Percentiles rank a stretch among this genome's conserved stretches.
Conservation (phyloP, 768 basidiomycete species). For the Suillus sp. region DNA sequence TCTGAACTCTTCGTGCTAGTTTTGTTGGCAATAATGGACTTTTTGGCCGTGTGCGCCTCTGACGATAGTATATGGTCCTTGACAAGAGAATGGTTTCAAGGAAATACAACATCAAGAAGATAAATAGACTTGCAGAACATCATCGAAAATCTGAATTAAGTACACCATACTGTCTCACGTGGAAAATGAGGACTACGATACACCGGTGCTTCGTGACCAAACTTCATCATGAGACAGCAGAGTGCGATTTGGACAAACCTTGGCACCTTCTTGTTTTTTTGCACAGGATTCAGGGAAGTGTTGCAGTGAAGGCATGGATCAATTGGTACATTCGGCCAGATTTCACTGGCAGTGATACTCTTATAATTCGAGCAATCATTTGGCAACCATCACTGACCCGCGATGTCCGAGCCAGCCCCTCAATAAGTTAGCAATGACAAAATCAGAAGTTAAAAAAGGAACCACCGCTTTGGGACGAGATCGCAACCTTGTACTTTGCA, state of each 20-base stretch:
- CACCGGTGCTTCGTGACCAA: conserved; percentile 81
- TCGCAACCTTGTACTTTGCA: conserved; percentile 74
- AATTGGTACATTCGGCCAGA: conserved; percentile 6
- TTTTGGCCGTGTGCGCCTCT: conserved; percentile 23
- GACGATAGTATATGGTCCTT: conserved; percentile 31
- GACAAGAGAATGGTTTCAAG: not conserved
- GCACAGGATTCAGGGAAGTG: conserved; percentile 33
- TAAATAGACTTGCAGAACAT: conserved; percentile 59
- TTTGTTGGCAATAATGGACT: conserved; percentile 19
- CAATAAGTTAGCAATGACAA: not conserved
- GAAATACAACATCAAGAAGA: not conserved
- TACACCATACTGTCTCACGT: not conserved
- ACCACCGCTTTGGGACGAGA: not conserved
- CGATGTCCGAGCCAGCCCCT: not conserved
- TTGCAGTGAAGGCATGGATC: conserved; percentile 39
- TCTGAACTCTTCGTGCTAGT: conserved; percentile 29
- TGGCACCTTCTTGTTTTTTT: conserved; percentile 50
- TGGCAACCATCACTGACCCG: not conserved
- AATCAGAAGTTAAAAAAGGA: not conserved
- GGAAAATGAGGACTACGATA: conserved; percentile 16
- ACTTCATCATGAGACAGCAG: conserved; percentile 45
- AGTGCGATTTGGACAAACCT: conserved; percentile 48
- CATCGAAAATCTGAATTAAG: conserved; percentile 59
- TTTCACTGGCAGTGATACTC: not conserved
- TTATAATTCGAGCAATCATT: not conserved